A percentile compares a stretch with the other conserved stretches of the same genome.
phyloP scores from a whole-genome alignment of 352 stramenopile genomes.

The Blastocystis sp. region DNA sequence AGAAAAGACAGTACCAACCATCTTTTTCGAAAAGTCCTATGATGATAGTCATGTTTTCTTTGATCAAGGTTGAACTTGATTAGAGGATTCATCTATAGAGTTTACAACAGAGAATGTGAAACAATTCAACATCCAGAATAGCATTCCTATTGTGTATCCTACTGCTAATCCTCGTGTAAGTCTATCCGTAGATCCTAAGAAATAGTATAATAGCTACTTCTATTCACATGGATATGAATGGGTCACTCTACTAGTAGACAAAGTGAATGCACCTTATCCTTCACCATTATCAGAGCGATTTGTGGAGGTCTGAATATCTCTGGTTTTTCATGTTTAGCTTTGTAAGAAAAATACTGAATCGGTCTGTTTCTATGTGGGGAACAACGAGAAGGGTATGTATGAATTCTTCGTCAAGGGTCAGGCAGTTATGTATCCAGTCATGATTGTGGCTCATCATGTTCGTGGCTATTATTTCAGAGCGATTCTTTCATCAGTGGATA shows the following conservation, averaged over 20 bases:
- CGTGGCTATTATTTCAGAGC: conserved; percentile 16
- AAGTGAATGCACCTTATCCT: neutral
- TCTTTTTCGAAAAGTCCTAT: neutral
- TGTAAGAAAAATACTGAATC: neutral
- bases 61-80: neutral
- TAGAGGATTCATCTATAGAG: neutral
- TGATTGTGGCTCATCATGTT: neutral
- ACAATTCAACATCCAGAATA: neutral
- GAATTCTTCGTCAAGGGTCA: neutral
- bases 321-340: neutral
- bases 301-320: neutral
- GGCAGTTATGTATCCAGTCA: neutral
- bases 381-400: conserved; percentile 11
- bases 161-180: neutral
- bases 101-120: neutral
- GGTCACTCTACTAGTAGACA: neutral
- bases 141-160: neutral
- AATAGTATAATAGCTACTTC: conserved; percentile 1
- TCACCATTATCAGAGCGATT: neutral
- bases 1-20: neutral
- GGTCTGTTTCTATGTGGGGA: neutral
- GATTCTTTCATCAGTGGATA: neutral
- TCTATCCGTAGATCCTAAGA: neutral
- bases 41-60: neutral
- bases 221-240: neutral